These are phyloP conservation scores for Zygosaccharomyces sapae DNA, from an alignment of 1,139 yeast species.

Conservation along the genomic window DNA sequence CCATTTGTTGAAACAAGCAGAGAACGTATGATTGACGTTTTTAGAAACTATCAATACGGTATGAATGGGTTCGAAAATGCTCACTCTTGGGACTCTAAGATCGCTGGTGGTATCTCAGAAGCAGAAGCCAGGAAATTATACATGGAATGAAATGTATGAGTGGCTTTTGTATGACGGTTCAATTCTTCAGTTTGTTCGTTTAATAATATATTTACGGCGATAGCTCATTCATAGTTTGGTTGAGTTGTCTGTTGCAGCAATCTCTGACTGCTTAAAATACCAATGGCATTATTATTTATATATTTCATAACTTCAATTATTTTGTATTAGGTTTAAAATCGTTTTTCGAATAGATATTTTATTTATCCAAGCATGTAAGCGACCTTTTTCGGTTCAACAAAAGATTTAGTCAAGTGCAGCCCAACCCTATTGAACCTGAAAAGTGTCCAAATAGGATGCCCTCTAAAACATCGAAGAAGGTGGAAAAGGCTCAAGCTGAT, in stretches of 20 bases:
- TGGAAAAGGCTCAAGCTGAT: not conserved
- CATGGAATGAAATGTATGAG: not conserved
- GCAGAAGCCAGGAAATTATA: slow-evolving; percentile 13
- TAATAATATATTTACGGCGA: not conserved
- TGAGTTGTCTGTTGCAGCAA: not conserved
- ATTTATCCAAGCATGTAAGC: not conserved
- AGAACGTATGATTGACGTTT: slow-evolving; percentile 62
- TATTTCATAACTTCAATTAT: not conserved
- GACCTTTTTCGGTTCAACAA: not conserved
- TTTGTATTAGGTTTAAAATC: not conserved
- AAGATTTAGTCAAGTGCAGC: not conserved
- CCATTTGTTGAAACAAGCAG: slow-evolving; percentile 72
- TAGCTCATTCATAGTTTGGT: not conserved
- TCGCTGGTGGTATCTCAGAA: slow-evolving; percentile 51
- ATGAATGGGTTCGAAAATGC: slow-evolving; percentile 74
- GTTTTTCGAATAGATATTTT: not conserved
- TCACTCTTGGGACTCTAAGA: slow-evolving; percentile 62
- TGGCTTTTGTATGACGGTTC: not conserved
- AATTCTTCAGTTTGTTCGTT: not conserved
- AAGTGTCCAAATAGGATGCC: not conserved
- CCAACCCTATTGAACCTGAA: not conserved
- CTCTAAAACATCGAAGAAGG: not conserved
- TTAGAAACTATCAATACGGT: slow-evolving; percentile 64
- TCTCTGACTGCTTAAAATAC: not conserved
- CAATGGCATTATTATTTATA: not conserved